Evolutionary conservation across 1,284 basidiomycete genomes (phyloP).

Genomic region (Malassezia pachydermatis): DNA sequence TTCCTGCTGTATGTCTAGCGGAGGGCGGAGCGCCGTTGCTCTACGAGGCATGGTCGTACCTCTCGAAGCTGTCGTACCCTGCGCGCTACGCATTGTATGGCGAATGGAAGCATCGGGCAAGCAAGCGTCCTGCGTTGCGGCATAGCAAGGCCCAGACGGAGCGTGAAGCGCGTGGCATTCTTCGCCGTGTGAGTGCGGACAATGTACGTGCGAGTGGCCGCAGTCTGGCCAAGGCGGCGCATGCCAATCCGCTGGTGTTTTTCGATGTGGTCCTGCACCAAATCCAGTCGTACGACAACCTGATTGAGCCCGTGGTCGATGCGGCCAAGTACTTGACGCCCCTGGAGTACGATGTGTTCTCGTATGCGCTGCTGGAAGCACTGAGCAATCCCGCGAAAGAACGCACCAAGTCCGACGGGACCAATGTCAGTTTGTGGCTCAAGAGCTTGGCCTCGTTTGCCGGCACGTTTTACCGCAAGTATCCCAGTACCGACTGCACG

Average conservation of each 20-base stretch:
- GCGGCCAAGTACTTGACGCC: slow-evolving; percentile 78
- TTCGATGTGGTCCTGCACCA: slow-evolving; percentile 83
- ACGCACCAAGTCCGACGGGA: slow-evolving; percentile 81
- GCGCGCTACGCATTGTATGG: slow-evolving; percentile 82
- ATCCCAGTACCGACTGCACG: slow-evolving; percentile 63
- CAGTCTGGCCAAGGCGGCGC: slow-evolving; percentile 82
- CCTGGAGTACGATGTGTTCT: slow-evolving; percentile 85
- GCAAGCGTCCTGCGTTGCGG: slow-evolving; percentile 49
- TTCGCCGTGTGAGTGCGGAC: slow-evolving; percentile 51
- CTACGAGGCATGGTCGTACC: slow-evolving; percentile 52
- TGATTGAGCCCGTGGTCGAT: slow-evolving; percentile 80
- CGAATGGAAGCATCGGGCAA: slow-evolving; percentile 74
- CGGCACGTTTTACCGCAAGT: slow-evolving; percentile 79
- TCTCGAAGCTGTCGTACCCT: slow-evolving; percentile 66
- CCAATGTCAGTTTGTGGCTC: slow-evolving; percentile 82
- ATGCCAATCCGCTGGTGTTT: slow-evolving; percentile 84
- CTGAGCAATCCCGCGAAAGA: slow-evolving; percentile 68
- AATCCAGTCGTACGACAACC: slow-evolving; percentile 91
- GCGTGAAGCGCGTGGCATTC: slow-evolving; percentile 49
- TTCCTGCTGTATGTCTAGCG: slow-evolving; percentile 77
- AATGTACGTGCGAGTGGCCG: slow-evolving; percentile 71
- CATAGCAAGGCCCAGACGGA: slow-evolving; percentile 53
- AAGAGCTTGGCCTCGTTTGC: slow-evolving; percentile 78
- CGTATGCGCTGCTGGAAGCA: slow-evolving; percentile 77
- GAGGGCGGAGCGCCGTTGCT: slow-evolving; percentile 59